A percentile compares a stretch with the other conserved stretches of the same genome.
These are phyloP conservation scores for Xenoacremonium recifei DNA, from an alignment of 2,329 filamentous ascomycete genomes.

Conservation along the genomic window DNA sequence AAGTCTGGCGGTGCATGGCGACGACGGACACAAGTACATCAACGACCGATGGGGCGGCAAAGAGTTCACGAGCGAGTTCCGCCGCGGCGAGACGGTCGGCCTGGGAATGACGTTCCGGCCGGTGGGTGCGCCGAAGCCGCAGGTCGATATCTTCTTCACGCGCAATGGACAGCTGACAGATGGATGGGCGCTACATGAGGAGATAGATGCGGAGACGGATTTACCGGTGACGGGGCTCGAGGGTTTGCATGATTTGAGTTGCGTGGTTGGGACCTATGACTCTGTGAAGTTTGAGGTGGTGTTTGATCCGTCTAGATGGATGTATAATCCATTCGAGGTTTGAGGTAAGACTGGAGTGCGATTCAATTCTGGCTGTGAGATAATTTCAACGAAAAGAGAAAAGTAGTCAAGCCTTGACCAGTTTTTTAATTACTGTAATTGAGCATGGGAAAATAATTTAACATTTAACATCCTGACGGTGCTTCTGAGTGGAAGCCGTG, in stretches of 20 bases:
- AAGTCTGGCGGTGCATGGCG: conserved; percentile 73
- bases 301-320: conserved; percentile 59
- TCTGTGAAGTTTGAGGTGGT: conserved; percentile 66
- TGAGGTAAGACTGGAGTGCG: conserved; percentile 4
- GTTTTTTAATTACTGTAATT: too few species aligned
- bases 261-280: conserved; percentile 69
- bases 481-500: too few species aligned
- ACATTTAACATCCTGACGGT: too few species aligned
- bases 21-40: conserved; percentile 74
- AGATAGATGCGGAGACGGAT: conserved; percentile 63
- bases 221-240: conserved; percentile 65
- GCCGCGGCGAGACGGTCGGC: conserved; percentile 65
- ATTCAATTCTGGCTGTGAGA: too few species aligned
- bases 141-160: conserved; percentile 61
- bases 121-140: conserved; percentile 25
- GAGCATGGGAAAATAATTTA: neutral
- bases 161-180: conserved; percentile 59
- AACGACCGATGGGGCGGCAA: conserved; percentile 74
- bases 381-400: too few species aligned
- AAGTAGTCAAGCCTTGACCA: too few species aligned
- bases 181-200: conserved; percentile 73
- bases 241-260: conserved; percentile 68
- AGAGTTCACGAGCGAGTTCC: conserved; percentile 64
- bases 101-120: conserved; percentile 65
- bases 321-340: conserved; percentile 39